Evolutionary conservation across 2,329 filamentous ascomycete genomes (phyloP).

Genomic region (Pseudovirgaria hyperparasitica): DNA sequence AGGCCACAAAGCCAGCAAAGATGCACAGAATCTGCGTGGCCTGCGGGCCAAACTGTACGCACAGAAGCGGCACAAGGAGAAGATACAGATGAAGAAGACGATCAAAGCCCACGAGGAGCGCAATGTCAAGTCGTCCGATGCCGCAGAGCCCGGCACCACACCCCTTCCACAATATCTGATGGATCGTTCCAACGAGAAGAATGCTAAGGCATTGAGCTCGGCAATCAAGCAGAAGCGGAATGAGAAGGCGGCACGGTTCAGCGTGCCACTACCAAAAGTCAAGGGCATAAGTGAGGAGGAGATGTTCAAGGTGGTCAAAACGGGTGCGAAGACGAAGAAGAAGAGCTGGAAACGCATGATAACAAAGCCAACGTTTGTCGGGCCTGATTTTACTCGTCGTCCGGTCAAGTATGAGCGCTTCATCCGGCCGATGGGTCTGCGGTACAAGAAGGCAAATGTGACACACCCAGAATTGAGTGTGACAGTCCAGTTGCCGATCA

Average conservation of each 20-base stretch:
- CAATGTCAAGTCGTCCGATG: conserved; percentile 76
- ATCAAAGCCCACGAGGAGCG: conserved; percentile 89
- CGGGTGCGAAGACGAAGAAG: conserved; percentile 86
- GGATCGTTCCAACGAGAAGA: conserved; percentile 59
- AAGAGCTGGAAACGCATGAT: conserved; percentile 68
- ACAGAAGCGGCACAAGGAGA: conserved; percentile 89
- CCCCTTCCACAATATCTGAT: conserved; percentile 88
- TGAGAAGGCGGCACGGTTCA: conserved; percentile 86
- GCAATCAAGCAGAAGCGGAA: conserved; percentile 89
- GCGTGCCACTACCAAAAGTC: conserved; percentile 86
- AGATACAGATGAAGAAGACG: conserved; percentile 39
- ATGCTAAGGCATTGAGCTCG: conserved; percentile 62
- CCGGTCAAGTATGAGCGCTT: conserved; percentile 68
- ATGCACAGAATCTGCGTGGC: conserved; percentile 87
- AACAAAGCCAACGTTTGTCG: conserved; percentile 80
- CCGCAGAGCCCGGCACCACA: conserved; percentile 64
- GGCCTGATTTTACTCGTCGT: conserved; percentile 74
- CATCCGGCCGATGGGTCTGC: conserved; percentile 59
- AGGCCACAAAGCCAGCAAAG: conserved; percentile 73
- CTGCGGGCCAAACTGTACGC: conserved; percentile 86
- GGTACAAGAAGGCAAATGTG: conserved; percentile 68
- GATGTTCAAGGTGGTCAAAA: conserved; percentile 95
- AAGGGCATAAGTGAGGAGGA: conserved; percentile 89
- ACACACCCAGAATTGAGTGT: conserved; percentile 67
- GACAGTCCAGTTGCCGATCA: conserved; percentile 64